phyloP scores from a whole-genome alignment of 2,329 filamentous ascomycete species.

The Pestalotiopsis sp. region DNA sequence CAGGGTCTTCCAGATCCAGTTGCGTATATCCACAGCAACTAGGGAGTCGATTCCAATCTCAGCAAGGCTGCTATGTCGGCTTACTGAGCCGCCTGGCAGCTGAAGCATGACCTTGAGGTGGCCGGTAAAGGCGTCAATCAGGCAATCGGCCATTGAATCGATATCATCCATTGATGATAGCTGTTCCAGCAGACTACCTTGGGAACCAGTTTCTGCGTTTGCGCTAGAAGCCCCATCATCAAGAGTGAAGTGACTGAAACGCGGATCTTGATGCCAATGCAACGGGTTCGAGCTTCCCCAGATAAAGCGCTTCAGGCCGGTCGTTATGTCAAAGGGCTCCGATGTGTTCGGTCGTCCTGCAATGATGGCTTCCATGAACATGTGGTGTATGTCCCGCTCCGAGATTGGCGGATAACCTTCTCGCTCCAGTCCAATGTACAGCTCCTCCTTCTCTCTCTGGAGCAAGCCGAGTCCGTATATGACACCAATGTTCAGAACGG shows the following conservation, averaged over 20 bases:
- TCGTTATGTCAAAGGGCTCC: constrained; percentile 36
- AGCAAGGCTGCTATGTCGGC: constrained; percentile 29
- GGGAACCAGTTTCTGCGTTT: constrained; percentile 3
- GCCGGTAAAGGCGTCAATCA: constrained; percentile 27
- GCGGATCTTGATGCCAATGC: constrained; percentile 44
- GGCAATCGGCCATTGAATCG: constrained; percentile 23
- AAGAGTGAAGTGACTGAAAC: constrained; percentile 40
- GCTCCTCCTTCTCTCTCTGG: constrained; percentile 37
- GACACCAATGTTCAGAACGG: constrained; percentile 45
- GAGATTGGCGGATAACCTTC: constrained; percentile 49
- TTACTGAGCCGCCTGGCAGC: constrained; percentile 27
- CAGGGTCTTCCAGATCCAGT: constrained; percentile 36
- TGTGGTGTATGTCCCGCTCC: constrained; percentile 50
- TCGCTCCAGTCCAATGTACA: constrained; percentile 41
- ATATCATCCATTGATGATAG: constrained; percentile 22
- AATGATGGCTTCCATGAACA: constrained; percentile 51
- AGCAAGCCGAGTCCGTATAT: constrained; percentile 45
- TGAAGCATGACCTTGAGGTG: constrained; percentile 33
- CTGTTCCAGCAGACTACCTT: constrained; percentile 27
- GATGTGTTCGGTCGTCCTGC: constrained; percentile 34
- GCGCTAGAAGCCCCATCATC: constrained; percentile 16
- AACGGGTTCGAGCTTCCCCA: constrained; percentile 29
- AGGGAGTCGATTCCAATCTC: constrained; percentile 44
- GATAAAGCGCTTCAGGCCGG: constrained; percentile 39
- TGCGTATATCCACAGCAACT: constrained; percentile 39